Evolutionary conservation across 768 basidiomycete species (phyloP).

Genomic region (Kwoniella dendrophila): DNA sequence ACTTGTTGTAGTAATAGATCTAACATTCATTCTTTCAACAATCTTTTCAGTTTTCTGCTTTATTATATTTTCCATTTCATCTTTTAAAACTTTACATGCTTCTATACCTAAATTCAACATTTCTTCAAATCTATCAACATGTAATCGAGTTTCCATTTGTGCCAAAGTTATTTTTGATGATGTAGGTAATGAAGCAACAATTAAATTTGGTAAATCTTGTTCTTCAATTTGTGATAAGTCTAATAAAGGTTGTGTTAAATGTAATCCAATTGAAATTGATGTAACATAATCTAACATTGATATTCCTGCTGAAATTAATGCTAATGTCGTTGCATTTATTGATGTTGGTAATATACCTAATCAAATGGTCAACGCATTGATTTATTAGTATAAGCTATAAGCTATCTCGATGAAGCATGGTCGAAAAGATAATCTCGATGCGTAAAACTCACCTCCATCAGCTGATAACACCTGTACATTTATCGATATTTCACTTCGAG

Average conservation of each 20-base stretch:
- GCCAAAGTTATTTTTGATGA: constrained; percentile 83
- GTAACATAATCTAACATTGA: constrained; percentile 88
- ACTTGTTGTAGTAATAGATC: constrained; percentile 29
- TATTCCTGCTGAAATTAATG: constrained; percentile 85
- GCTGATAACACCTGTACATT: constrained; percentile 89
- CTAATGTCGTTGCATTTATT: constrained; percentile 92
- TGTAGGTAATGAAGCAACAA: constrained; percentile 85
- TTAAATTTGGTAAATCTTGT: constrained; percentile 81
- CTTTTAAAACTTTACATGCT: constrained; percentile 73
- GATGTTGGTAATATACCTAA: constrained; percentile 79
- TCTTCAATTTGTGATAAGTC: constrained; percentile 90
- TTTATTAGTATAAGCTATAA: background rate
- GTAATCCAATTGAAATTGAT: constrained; percentile 83
- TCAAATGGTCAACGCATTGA: background rate
- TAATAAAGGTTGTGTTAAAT: constrained; percentile 69
- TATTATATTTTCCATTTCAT: constrained; percentile 79
- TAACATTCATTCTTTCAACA: constrained; percentile 64
- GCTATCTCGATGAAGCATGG: background rate
- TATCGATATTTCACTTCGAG: constrained; percentile 91
- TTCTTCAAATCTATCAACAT: constrained; percentile 88
- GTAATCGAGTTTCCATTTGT: constrained; percentile 91
- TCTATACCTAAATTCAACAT: constrained; percentile 77
- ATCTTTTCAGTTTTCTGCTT: constrained; percentile 66
- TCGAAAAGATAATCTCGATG: background rate
- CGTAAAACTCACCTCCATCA: constrained; percentile 66